Base-by-base conservation (phyloP, 148 eudicot genomes). In the Amaranthus hypochondriacus region DNA sequence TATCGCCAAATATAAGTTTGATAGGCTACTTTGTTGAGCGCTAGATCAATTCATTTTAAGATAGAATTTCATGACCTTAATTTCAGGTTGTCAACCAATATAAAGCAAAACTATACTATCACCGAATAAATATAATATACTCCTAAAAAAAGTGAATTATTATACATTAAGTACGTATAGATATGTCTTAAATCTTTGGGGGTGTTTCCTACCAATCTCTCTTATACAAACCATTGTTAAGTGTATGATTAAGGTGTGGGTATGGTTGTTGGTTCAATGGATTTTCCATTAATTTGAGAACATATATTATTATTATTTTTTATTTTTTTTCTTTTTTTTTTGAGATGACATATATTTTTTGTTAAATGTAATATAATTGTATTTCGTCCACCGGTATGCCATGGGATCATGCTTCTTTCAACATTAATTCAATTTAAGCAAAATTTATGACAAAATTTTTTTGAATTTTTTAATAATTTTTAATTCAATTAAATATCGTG, bases 201-300 rank as follows among this genome's bases (percentile, higher is more conserved):
- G 66, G 78, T 79, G 77, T 68, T 74, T 74, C 77, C 81, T 68
- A 60, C 77, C 81, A 9, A 49, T 56, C 15, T 4, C 60, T 47
- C 62, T 63, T 62, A 14, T 9, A 18, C 9, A 73, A 67, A 18
- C 67, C 55, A 54, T 67, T 53, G 46, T 60, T 62, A 46, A 72
- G 42, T 67, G 56, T 44, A 67, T 79, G 70, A 75, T 75, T 5
- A 12, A 74, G 71, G 69, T 58, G 12, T 58, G 12, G 58, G 75
- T 64, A 9, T 28, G 39, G 77, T 53, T 59, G 65, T 62, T 43
- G 60, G 47, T 79, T 56, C 78, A 74, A 7, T 15, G 70, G 57
- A 74, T 62, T 68, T 39, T 66, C 12, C 3, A 43, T 48, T 42
- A 13, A 68, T 55, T 68, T 62, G 14, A 50, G 9, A 7, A 50